phyloP scores from a whole-genome alignment of 805 yeast genomes.

The Metschnikowia aberdeeniae region DNA sequence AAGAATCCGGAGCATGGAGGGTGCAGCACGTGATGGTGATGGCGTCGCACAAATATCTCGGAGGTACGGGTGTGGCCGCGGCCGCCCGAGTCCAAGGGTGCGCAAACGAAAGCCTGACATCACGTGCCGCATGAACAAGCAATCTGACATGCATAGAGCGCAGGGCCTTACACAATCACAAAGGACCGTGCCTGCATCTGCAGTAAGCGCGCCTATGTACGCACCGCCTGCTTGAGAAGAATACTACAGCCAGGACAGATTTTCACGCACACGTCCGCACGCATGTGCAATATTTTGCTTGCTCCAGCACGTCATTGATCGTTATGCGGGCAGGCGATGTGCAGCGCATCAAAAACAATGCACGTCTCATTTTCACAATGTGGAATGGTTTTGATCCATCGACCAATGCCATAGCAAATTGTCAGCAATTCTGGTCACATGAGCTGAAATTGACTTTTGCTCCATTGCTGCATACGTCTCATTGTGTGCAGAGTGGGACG shows the following conservation, averaged over 20 bases:
- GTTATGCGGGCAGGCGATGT: neutral
- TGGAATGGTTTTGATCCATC: neutral
- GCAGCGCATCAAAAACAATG: too few relatives aligned
- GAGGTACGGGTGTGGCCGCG: conserved; percentile 5
- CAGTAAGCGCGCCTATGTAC: conserved; percentile 1
- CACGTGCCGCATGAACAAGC: conserved; percentile 4
- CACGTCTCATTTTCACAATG: neutral
- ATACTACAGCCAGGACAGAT: conserved; percentile 6
- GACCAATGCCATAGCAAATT: too few relatives aligned
- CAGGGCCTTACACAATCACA: conserved; percentile 2
- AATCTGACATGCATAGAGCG: conserved; percentile 7
- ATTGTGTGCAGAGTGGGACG: conserved; percentile 1
- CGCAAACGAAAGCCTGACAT: conserved; percentile 1
- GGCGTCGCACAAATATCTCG: conserved; percentile 1
- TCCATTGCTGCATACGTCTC: too few relatives aligned
- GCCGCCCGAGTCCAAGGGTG: neutral
- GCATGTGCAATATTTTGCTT: conserved; percentile 4
- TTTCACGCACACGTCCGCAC: conserved; percentile 4
- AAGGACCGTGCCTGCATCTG: conserved; percentile 5
- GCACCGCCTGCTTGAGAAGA: conserved; percentile 5
- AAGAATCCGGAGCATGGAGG: neutral
- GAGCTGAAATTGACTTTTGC: too few relatives aligned
- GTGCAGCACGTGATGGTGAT: conserved; percentile 3
- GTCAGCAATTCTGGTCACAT: too few relatives aligned
- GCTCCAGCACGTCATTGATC: conserved; percentile 3